A percentile compares a stretch with the other conserved stretches of the same genome.
Conservation (phyloP, 2,329 filamentous ascomycete genomes). For the Claviceps humidiphila region DNA sequence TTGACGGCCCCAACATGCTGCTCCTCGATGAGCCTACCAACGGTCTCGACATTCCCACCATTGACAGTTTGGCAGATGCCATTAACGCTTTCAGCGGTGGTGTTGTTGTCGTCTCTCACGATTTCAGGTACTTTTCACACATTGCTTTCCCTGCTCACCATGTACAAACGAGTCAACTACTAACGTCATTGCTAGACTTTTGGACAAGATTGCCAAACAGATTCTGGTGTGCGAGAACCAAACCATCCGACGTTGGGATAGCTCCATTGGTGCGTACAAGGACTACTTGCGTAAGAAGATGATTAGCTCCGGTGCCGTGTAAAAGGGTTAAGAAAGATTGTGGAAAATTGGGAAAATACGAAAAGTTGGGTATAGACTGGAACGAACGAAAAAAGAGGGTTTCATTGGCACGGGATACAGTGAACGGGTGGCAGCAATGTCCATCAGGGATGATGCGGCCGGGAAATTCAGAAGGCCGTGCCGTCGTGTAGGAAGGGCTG, state of each 20-base stretch:
- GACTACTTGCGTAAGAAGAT: conserved; percentile 99
- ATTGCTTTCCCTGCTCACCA: neutral
- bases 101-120: conserved; percentile 96
- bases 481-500: conserved; percentile 17
- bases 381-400: conserved; percentile 6
- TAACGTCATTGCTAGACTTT: conserved; percentile 45
- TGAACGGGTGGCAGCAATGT: conserved; percentile 8
- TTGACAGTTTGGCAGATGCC: conserved; percentile 91
- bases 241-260: conserved; percentile 81
- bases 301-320: conserved; percentile 76
- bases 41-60: conserved; percentile 97
- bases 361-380: conserved; percentile 10
- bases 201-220: conserved; percentile 99
- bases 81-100: conserved; percentile 94
- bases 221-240: conserved; percentile 99
- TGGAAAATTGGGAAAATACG: conserved; percentile 1
- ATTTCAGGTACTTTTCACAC: conserved; percentile 66
- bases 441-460: conserved; percentile 8
- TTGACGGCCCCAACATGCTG: conserved; percentile 95
- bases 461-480: conserved; percentile 9
- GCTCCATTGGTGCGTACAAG: conserved; percentile 90
- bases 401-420: conserved; percentile 7
- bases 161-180: neutral
- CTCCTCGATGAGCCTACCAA: conserved; percentile 97
- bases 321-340: conserved; percentile 27